phyloP scores from a whole-genome alignment of 139 green algal genomes.

The Coccomyxa sp. region DNA sequence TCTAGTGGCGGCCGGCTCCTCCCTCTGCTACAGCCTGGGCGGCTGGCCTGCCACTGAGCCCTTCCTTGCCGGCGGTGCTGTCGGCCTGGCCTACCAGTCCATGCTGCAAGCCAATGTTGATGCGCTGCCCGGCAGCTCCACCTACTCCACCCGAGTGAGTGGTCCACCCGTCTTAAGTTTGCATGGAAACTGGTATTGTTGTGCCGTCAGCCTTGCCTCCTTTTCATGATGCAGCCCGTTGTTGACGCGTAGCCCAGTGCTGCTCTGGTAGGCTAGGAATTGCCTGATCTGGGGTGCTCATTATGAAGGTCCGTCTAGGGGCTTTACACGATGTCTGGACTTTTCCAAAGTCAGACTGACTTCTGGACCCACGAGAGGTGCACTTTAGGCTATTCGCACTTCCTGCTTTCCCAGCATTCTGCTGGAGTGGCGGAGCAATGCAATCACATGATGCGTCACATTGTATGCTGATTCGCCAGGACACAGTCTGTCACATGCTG shows the following conservation, averaged over 20 bases:
- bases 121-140: slow-evolving; percentile 3
- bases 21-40: slow-evolving; percentile 27
- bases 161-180: too few relatives aligned
- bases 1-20: slow-evolving; percentile 49
- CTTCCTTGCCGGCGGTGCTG: slow-evolving; percentile 60
- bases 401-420: too few relatives aligned
- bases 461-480: too few relatives aligned
- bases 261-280: neutral
- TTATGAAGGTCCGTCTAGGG: neutral
- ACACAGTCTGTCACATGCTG: too few relatives aligned
- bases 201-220: neutral
- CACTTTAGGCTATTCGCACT: too few relatives aligned
- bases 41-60: slow-evolving; percentile 46
- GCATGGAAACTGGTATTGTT: too few relatives aligned
- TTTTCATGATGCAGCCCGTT: neutral
- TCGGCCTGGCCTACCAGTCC: slow-evolving; percentile 63
- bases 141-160: too few relatives aligned
- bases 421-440: too few relatives aligned
- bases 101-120: slow-evolving; percentile 56
- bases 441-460: too few relatives aligned
- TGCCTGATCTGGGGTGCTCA: neutral
- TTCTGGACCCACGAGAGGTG: too few relatives aligned
- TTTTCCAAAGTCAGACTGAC: too few relatives aligned
- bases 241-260: neutral
- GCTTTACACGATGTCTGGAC: too few relatives aligned